phyloP scores from a whole-genome alignment of 1,284 basidiomycete genomes.

The Leccinum idahoense region DNA sequence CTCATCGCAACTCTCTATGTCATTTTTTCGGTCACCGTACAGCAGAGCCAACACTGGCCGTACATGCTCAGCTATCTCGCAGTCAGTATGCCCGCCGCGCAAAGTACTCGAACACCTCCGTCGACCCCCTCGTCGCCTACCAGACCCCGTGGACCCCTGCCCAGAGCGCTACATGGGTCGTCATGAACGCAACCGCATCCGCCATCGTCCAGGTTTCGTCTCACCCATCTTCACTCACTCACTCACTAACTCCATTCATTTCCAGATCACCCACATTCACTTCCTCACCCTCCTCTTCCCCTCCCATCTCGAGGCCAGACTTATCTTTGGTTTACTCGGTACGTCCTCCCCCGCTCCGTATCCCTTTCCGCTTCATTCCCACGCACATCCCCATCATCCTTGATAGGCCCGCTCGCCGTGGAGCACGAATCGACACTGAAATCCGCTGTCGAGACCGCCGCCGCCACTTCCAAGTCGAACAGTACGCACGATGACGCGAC shows the following conservation, averaged over 20 bases:
- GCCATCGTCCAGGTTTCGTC: slow-evolving; percentile 72
- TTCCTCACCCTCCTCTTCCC: slow-evolving; percentile 96
- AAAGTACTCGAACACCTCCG: slow-evolving; percentile 15
- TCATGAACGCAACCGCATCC: slow-evolving; percentile 84
- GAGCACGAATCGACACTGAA: slow-evolving; percentile 55
- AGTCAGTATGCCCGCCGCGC: slow-evolving; percentile 53
- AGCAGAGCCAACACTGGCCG: slow-evolving; percentile 78
- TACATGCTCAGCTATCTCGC: slow-evolving; percentile 93
- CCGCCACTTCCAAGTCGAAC: slow-evolving; percentile 39
- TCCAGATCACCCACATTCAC: slow-evolving; percentile 93
- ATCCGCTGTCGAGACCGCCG: slow-evolving; percentile 33
- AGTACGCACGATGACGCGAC: slow-evolving; percentile 28
- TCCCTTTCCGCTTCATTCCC: not conserved
- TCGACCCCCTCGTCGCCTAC: slow-evolving; percentile 26
- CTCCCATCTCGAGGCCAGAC: slow-evolving; percentile 82
- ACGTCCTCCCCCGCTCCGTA: slow-evolving; percentile 9
- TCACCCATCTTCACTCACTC: too few species aligned
- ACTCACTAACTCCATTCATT: not conserved
- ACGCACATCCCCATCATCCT: not conserved
- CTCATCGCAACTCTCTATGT: slow-evolving; percentile 75
- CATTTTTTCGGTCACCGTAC: slow-evolving; percentile 57
- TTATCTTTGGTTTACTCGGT: slow-evolving; percentile 87
- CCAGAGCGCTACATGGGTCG: slow-evolving; percentile 77
- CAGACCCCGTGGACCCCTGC: slow-evolving; percentile 59
- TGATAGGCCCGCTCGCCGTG: not conserved